Conservation (phyloP, 2,329 filamentous ascomycete species). For the Botrytis byssoidea region DNA sequence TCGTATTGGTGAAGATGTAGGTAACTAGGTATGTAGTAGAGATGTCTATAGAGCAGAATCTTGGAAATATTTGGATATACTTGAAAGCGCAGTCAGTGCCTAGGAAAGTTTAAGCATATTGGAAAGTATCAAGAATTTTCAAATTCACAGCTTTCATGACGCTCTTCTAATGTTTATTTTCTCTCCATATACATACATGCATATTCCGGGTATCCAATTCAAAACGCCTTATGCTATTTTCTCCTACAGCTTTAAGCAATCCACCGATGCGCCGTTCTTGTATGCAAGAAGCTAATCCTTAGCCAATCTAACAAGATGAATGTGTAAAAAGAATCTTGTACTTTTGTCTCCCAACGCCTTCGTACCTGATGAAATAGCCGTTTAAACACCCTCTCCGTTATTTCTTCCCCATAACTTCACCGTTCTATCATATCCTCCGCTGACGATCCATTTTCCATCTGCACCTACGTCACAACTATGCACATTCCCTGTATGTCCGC, state of each 20-base stretch:
- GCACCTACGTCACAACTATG: conserved; percentile 84
- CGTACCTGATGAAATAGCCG: not conserved
- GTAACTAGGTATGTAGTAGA: not conserved
- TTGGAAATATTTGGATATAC: not conserved
- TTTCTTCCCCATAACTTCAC: conserved; percentile 96
- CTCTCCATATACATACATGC: conserved; percentile 5
- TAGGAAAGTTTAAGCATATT: not conserved
- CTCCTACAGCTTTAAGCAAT: not conserved
- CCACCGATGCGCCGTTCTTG: not conserved
- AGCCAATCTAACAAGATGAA: not conserved
- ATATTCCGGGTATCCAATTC: conserved; percentile 13
- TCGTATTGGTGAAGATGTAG: not conserved
- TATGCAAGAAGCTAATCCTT: not conserved
- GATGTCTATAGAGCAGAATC: not conserved
- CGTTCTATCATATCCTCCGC: conserved; percentile 88
- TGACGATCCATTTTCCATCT: conserved; percentile 90
- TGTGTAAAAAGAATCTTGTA: not conserved
- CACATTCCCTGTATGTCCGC: conserved; percentile 89
- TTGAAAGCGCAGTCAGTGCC: not conserved
- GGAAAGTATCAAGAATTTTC: rapidly evolving
- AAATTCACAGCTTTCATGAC: not conserved
- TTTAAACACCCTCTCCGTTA: conserved; percentile 57
- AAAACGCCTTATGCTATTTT: conserved; percentile 6
- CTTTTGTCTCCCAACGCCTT: conserved; percentile 4
- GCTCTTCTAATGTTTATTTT: not conserved